phyloP scores from a whole-genome alignment of 495 filamentous ascomycete species.

The Neurospora intermedia region DNA sequence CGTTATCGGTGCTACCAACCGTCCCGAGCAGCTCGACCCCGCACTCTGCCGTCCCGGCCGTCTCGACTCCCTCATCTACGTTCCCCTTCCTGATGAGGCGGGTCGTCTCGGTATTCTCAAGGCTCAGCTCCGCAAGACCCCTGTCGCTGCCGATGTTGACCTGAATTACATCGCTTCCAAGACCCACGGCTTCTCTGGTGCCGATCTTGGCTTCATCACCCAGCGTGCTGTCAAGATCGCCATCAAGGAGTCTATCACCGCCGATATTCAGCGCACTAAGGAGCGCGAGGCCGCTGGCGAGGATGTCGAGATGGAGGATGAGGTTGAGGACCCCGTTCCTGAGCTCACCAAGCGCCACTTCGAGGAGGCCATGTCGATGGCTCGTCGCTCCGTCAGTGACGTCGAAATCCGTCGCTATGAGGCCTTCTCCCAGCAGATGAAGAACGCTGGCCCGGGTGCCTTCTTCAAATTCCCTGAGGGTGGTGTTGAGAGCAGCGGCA shows the following conservation, averaged over 20 bases:
- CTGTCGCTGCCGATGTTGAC: constrained; percentile 79
- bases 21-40: constrained; percentile 95
- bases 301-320: constrained; percentile 67
- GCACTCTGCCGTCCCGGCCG: constrained; percentile 95
- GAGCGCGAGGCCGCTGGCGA: constrained; percentile 77
- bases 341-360: constrained; percentile 94
- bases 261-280: constrained; percentile 82
- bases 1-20: constrained; percentile 97
- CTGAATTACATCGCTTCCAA: constrained; percentile 86
- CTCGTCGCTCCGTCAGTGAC: constrained; percentile 85
- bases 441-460: constrained; percentile 86
- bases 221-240: constrained; percentile 98
- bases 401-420: constrained; percentile 97
- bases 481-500: constrained; percentile 45
- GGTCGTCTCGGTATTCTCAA: constrained; percentile 81
- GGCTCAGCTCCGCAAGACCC: constrained; percentile 97
- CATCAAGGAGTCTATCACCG: constrained; percentile 91
- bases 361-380: constrained; percentile 94
- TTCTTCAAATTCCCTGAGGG: constrained; percentile 94
- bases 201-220: constrained; percentile 97
- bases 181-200: constrained; percentile 98
- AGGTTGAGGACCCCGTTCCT: constrained; percentile 88
- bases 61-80: constrained; percentile 97
- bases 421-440: constrained; percentile 97
- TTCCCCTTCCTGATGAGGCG: constrained; percentile 83